Base-by-base conservation (phyloP, 2,329 filamentous ascomycete genomes). In the Monosporascus ibericus region DNA sequence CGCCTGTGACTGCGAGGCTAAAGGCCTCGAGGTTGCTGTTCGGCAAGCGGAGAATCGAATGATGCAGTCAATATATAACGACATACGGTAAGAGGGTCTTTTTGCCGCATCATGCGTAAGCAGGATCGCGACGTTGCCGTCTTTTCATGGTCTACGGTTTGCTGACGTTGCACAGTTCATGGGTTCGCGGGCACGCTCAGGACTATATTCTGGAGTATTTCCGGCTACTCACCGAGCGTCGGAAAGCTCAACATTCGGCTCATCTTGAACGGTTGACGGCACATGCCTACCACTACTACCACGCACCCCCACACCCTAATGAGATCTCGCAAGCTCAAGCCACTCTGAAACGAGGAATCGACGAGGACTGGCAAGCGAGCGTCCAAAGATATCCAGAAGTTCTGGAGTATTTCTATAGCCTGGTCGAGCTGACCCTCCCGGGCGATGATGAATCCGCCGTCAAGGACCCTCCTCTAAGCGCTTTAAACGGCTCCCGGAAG, bases 371-470 rank as follows among this genome's bases (percentile, higher is more conserved):
- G 88, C 81, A 85, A 62, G 77, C 81, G 30, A 86, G 84, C 47
- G 87, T 91, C 39, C 81, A 89, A 61, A 79, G 84, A 51, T 92
- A 92, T 61, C 88, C 88, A 5, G 86, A 91, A 65, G 84, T 92
- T n/a, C 74, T 92, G 51, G 85, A 90, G 68, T 90, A 92, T 69
- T 92, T 87, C 65, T 92, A 86, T 69, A 77, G 81, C 54, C 73
- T 91, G 38, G 85, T 91, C 37, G 80, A 85, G 51, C 67, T 90
- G 53, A 79, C 75, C 22, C 69, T 89, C 5, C 87, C 88, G 0
- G 70, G 71, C 40, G 85, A 90, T 52, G 75, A 82, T 50, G 82
- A 85, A 40, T 69, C 76, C 2, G 71, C 72, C 17, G 80, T 86
- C 37, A 80, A 79, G 60, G 78, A 85, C 52, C 82, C 82, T 34